A percentile compares a stretch with the other conserved stretches of the same genome.
These are phyloP conservation scores for Taphrina pruni DNA, from an alignment of 1,139 yeast species.

Conservation along the genomic window DNA sequence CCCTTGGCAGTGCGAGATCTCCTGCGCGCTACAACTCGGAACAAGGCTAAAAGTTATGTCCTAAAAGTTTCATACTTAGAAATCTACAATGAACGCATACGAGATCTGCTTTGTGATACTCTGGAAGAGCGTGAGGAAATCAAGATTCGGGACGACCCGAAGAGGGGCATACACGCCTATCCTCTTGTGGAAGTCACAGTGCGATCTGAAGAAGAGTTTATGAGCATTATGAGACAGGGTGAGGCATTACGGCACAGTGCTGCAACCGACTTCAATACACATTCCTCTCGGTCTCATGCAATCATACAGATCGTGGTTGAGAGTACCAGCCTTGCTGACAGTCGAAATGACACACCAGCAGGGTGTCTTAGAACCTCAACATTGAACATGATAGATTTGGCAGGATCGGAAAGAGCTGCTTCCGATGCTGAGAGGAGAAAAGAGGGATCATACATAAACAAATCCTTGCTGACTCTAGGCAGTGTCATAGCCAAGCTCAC, in stretches of 20 bases:
- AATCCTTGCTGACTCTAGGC: slow-evolving; percentile 83
- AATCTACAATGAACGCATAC: slow-evolving; percentile 84
- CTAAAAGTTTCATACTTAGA: slow-evolving; percentile 77
- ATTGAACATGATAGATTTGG: slow-evolving; percentile 86
- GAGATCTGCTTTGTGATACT: slow-evolving; percentile 63
- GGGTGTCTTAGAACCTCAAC: slow-evolving; percentile 56
- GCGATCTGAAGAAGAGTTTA: slow-evolving; percentile 62
- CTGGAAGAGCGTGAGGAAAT: slow-evolving; percentile 57
- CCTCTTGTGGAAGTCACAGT: slow-evolving; percentile 73
- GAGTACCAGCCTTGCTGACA: slow-evolving; percentile 50
- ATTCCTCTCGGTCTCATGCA: slow-evolving; percentile 91
- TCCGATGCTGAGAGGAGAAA: slow-evolving; percentile 80
- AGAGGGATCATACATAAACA: slow-evolving; percentile 91
- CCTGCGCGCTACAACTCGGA: slow-evolving; percentile 58
- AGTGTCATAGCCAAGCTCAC: slow-evolving; percentile 80
- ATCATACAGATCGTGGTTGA: slow-evolving; percentile 73
- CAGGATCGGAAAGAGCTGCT: slow-evolving; percentile 92
- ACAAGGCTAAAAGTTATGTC: slow-evolving; percentile 51
- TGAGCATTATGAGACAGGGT: slow-evolving; percentile 67
- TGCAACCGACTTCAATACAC: slow-evolving; percentile 80
- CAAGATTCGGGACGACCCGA: slow-evolving; percentile 75
- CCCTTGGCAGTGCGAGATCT: slow-evolving; percentile 73
- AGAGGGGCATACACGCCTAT: slow-evolving; percentile 74
- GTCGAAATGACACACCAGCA: slow-evolving; percentile 53
- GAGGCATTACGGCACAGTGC: slow-evolving; percentile 78